Conservation (phyloP, 164 flowering plant species). For the Kalanchoe fedtschenkoi region DNA sequence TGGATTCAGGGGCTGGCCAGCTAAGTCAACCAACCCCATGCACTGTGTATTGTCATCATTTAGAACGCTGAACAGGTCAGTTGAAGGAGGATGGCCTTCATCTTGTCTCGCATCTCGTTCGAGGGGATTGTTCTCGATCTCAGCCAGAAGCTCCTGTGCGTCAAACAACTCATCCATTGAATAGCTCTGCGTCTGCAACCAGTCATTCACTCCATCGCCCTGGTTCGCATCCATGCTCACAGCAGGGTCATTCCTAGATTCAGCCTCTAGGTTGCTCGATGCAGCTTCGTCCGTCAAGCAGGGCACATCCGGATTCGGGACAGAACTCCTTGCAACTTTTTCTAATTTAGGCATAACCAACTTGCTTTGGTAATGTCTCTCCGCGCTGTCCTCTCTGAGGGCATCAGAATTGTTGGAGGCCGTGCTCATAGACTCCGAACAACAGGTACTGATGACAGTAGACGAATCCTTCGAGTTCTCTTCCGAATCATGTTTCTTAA, state of each 20-base stretch:
- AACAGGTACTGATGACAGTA: background rate
- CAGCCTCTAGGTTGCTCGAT: background rate
- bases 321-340: background rate
- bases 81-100: background rate
- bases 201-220: background rate
- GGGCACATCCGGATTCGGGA: background rate
- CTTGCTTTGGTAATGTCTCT: background rate
- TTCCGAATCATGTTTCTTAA: background rate
- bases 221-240: background rate
- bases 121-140: slow-evolving; percentile 11
- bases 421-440: slow-evolving; percentile 5
- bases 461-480: background rate
- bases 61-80: background rate
- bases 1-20: slow-evolving; percentile 20
- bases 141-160: slow-evolving; percentile 23
- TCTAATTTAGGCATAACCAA: background rate
- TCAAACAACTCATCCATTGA: slow-evolving; percentile 43
- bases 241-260: background rate
- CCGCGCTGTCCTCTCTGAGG: background rate
- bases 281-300: background rate
- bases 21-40: slow-evolving; percentile 15
- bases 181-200: slow-evolving; percentile 9
- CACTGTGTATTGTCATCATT: background rate
- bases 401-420: background rate
- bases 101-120: background rate